A percentile compares a stretch with the other conserved stretches of the same genome.
These are phyloP conservation scores for Pichia manshurica DNA, from an alignment of 805 yeast species.

Conservation along the genomic window DNA sequence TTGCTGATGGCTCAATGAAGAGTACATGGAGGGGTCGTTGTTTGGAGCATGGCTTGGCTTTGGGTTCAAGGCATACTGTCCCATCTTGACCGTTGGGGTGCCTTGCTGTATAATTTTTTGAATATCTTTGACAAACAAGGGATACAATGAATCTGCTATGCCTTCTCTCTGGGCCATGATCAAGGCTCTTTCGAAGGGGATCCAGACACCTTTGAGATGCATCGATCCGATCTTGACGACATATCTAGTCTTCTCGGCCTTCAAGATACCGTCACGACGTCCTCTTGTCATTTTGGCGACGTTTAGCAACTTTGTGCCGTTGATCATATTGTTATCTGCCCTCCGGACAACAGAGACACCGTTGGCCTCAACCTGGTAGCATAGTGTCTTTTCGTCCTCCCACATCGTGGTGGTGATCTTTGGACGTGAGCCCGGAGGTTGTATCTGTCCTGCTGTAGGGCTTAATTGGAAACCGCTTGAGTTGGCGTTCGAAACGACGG, in stretches of 20 bases:
- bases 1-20: neutral
- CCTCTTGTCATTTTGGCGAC: conserved; percentile 74
- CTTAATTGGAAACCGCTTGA: conserved; percentile 20
- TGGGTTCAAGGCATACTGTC: conserved; percentile 16
- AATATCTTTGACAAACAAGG: conserved; percentile 60
- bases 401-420: conserved; percentile 69
- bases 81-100: conserved; percentile 28
- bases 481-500: conserved; percentile 14
- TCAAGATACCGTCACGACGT: conserved; percentile 63
- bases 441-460: conserved; percentile 34
- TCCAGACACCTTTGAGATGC: conserved; percentile 74
- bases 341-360: conserved; percentile 62
- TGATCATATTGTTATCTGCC: conserved; percentile 68
- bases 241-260: conserved; percentile 59
- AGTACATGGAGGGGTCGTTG: too few relatives aligned
- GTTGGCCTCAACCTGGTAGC: conserved; percentile 68
- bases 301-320: conserved; percentile 62
- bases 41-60: neutral
- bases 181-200: conserved; percentile 65
- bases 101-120: conserved; percentile 40
- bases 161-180: conserved; percentile 66
- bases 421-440: conserved; percentile 42
- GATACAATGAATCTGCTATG: conserved; percentile 52
- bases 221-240: conserved; percentile 72
- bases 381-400: conserved; percentile 68